Percentiles rank a stretch among this genome's conserved stretches.
Conservation (phyloP, 129 eudicot species). For the Oenanthe sinensis region DNA sequence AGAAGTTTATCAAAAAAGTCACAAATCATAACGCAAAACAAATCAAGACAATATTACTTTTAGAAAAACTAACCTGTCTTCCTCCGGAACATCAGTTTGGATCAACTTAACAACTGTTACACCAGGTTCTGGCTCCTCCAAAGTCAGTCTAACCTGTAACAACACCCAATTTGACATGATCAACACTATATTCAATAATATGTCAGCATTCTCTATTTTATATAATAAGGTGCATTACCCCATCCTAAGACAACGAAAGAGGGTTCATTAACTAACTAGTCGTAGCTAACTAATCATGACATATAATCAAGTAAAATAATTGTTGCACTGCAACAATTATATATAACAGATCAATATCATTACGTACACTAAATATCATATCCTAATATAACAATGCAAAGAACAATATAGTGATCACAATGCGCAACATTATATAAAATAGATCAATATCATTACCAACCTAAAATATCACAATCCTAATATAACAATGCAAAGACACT, state of each 20-base stretch:
- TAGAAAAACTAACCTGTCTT: conserved; percentile 59
- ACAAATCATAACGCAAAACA: background rate
- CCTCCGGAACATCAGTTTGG: conserved; percentile 88
- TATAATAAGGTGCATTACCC: background rate
- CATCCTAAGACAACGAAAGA: background rate
- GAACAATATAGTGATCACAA: too few relatives aligned
- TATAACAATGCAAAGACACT: background rate
- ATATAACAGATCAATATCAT: too few relatives aligned
- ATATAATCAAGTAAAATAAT: background rate
- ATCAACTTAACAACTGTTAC: conserved; percentile 63
- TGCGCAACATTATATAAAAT: too few relatives aligned
- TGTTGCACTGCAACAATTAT: too few relatives aligned
- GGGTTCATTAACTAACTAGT: background rate
- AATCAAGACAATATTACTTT: background rate
- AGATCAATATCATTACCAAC: background rate
- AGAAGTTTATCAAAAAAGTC: background rate
- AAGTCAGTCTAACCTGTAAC: conserved; percentile 67
- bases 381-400: too few relatives aligned
- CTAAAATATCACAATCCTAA: background rate
- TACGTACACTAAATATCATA: too few relatives aligned
- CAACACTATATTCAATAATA: background rate
- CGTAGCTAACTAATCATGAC: background rate
- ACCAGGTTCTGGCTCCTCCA: conserved; percentile 93
- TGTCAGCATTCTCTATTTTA: background rate
- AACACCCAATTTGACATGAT: conserved; percentile 13